Evolutionary conservation across 129 eudicot genomes (phyloP).

Genomic region (Apium graveolens): DNA sequence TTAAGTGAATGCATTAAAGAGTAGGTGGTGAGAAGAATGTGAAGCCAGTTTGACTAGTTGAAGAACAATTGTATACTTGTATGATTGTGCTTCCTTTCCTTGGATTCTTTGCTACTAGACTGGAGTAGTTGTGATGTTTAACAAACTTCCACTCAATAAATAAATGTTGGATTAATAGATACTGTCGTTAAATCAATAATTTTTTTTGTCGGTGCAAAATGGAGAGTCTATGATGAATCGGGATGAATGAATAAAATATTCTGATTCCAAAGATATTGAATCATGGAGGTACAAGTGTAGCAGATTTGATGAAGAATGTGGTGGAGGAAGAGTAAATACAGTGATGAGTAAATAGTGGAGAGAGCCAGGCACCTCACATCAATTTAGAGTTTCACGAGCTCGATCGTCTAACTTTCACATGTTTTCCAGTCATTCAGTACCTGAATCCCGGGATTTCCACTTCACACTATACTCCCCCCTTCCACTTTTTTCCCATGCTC

Average conservation of each 20-base stretch:
- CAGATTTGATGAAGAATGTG: conserved; percentile 4
- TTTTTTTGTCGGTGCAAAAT: no score
- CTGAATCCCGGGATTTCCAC: conserved; percentile 24
- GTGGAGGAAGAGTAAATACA: not conserved
- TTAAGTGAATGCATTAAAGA: not conserved
- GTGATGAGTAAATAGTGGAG: no score
- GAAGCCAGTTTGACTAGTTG: not conserved
- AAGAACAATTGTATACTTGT: not conserved
- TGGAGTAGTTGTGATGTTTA: not conserved
- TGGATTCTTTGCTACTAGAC: not conserved
- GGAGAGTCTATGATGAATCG: no score
- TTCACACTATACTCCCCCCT: not conserved
- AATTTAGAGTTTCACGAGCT: conserved; percentile 53
- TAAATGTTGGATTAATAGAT: no score
- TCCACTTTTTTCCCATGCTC: conserved; percentile 8
- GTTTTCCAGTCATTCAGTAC: conserved; percentile 43
- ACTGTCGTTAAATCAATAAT: no score
- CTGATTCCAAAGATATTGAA: no score
- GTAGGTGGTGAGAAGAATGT: conserved; percentile 6
- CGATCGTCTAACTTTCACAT: conserved; percentile 31
- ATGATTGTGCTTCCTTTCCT: not conserved
- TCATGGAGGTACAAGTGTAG: not conserved
- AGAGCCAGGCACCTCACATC: conserved; percentile 37
- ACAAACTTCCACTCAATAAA: not conserved
- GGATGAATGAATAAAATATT: no score